Evolutionary conservation across 2,329 filamentous ascomycete genomes (phyloP), one percentile per base, ranked within the genome.

Genomic region (Simplicillium sp.): DNA sequence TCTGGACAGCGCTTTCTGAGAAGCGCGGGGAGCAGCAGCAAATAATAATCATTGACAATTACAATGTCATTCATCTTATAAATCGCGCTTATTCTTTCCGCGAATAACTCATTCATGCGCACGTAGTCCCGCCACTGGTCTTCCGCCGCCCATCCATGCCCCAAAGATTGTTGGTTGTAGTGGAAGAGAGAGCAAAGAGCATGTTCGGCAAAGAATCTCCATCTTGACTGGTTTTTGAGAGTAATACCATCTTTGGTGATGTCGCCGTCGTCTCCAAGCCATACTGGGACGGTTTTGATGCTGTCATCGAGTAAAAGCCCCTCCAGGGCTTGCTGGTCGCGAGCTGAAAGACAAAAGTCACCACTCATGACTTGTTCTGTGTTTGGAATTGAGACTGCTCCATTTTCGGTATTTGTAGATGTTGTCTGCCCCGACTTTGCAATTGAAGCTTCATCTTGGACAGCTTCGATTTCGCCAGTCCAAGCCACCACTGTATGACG

Each of bases 31-130:
- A 97, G 75, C 17, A 97, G 72, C 60, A 97, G 80, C 34, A 97
- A 75, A 57, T 95, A 89, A 61, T 94, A 96, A 63, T 97, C 90
- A 59, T 97, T 90, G 39, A 97, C 80, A 58, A 94, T 77, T 44
- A 97, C 79, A 40, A 96, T 79, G 58, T 97, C 90, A 34, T 90
- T 90, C 1, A 88, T 87, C 60, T 87, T 87, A 71, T 96, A 97
- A 42, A 84, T 74, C 54, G 89, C 81, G 45, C 92, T 71, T 51
- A 97, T 95, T 46, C 81, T 80, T 59, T 94, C 84, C 44, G 90
- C 89, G 53, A 96, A 96, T 46, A 87, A 81, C 55, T 87, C 81
- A 66, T 96, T 97, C 76, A 95, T 82, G 39, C 82, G 80, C 59
- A 87, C 84, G 64, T 95, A 97, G 64, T 97, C 88, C 17, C 83